phyloP scores from a whole-genome alignment of 2,329 filamentous ascomycete genomes.

The Neonectria faginata region DNA sequence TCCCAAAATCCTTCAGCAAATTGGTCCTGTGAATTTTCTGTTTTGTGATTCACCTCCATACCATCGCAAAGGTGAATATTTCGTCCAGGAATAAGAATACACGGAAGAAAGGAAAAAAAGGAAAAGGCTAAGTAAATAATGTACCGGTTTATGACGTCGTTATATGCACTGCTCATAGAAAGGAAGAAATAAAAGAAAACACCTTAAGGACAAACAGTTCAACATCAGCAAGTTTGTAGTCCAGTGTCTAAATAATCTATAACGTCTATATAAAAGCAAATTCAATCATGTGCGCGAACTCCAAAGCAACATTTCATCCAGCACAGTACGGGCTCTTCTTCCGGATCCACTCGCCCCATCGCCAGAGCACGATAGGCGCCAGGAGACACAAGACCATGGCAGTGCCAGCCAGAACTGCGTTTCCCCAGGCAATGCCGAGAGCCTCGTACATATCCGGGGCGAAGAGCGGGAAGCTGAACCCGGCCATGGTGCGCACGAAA shows the following conservation, averaged over 20 bases:
- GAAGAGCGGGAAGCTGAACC: conserved; percentile 70
- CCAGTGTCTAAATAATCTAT: background rate
- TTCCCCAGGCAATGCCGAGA: conserved; percentile 60
- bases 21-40: no score
- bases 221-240: no score
- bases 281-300: background rate
- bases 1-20: no score
- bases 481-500: conserved; percentile 65
- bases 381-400: conserved; percentile 39
- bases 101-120: no score
- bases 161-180: no score
- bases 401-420: conserved; percentile 50
- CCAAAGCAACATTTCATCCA: conserved; percentile 14
- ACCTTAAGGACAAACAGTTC: no score
- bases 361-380: conserved; percentile 36
- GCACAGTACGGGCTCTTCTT: conserved; percentile 38
- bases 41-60: no score
- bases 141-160: no score
- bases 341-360: conserved; percentile 37
- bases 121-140: no score
- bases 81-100: no score
- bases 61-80: no score
- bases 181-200: no score
- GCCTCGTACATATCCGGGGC: conserved; percentile 57
- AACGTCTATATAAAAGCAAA: background rate